phyloP scores from a whole-genome alignment of 495 filamentous ascomycete species.

The Filosporella fistucella region DNA sequence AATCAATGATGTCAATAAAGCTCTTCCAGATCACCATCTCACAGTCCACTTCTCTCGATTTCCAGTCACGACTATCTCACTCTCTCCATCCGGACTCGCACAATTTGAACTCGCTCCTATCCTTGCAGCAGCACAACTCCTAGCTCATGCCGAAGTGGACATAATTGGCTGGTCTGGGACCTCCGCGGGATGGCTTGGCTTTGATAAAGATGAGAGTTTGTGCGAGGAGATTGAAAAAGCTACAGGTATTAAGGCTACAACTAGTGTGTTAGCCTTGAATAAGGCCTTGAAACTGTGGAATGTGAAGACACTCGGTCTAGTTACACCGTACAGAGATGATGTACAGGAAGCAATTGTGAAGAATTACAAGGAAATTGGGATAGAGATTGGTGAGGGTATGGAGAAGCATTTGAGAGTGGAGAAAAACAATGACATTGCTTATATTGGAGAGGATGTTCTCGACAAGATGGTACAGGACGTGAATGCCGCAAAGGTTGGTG shows the following conservation, averaged over 20 bases:
- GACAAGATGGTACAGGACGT: conserved; percentile 23
- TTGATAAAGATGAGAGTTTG: conserved; percentile 20
- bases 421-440: conserved; percentile 25
- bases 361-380: conserved; percentile 23
- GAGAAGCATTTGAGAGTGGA: conserved; percentile 21
- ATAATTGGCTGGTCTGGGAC: conserved; percentile 27
- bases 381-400: conserved; percentile 17
- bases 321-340: conserved; percentile 27
- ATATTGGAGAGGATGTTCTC: conserved; percentile 18
- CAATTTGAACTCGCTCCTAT: conserved; percentile 20
- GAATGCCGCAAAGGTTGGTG: conserved; percentile 11
- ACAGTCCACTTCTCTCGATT: conserved; percentile 22
- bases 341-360: conserved; percentile 23
- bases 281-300: conserved; percentile 19
- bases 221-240: conserved; percentile 22
- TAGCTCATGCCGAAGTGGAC: conserved; percentile 21
- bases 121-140: conserved; percentile 14
- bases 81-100: conserved; percentile 9
- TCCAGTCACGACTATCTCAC: conserved; percentile 19
- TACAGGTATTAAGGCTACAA: conserved; percentile 24
- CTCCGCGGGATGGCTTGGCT: conserved; percentile 26
- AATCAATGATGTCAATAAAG: conserved; percentile 8
- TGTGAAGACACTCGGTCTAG: conserved; percentile 21
- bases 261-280: conserved; percentile 24
- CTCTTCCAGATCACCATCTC: conserved; percentile 5